Percentiles rank a stretch among this genome's conserved stretches.
Conservation (phyloP, 1,284 basidiomycete species). For the Athelia psychrophila region DNA sequence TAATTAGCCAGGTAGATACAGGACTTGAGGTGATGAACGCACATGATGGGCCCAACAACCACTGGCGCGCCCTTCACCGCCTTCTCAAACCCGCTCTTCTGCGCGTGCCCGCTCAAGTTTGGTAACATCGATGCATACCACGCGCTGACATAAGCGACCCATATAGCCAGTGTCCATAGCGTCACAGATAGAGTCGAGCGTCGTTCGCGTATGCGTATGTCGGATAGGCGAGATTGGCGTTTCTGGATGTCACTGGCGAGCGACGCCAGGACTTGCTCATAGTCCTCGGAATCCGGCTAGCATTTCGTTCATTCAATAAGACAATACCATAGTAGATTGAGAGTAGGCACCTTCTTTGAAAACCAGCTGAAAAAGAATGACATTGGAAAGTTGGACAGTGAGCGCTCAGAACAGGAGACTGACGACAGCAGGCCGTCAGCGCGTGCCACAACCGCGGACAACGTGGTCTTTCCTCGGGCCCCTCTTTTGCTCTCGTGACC, state of each 20-base stretch:
- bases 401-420: neutral
- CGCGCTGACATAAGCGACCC: conserved; percentile 76
- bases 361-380: conserved; percentile 1
- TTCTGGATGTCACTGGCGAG: conserved; percentile 70
- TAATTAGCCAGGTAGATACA: conserved; percentile 2
- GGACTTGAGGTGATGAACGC: conserved; percentile 27
- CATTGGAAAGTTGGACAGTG: neutral
- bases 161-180: conserved; percentile 76
- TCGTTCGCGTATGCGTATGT: conserved; percentile 85
- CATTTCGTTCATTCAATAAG: neutral
- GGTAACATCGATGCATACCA: conserved; percentile 74
- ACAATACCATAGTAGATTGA: neutral
- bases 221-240: conserved; percentile 79
- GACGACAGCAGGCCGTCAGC: neutral
- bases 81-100: conserved; percentile 37
- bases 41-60: conserved; percentile 79
- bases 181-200: conserved; percentile 81
- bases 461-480: too few species aligned
- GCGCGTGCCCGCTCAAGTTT: neutral
- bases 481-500: too few species aligned
- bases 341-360: neutral
- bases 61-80: conserved; percentile 53
- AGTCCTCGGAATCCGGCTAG: neutral
- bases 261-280: neutral
- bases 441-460: conserved; percentile 1